Evolutionary conservation across 2,329 filamentous ascomycete genomes (phyloP), one percentile per base, ranked within the genome.

Genomic region (Incumbomyces delicatus): DNA sequence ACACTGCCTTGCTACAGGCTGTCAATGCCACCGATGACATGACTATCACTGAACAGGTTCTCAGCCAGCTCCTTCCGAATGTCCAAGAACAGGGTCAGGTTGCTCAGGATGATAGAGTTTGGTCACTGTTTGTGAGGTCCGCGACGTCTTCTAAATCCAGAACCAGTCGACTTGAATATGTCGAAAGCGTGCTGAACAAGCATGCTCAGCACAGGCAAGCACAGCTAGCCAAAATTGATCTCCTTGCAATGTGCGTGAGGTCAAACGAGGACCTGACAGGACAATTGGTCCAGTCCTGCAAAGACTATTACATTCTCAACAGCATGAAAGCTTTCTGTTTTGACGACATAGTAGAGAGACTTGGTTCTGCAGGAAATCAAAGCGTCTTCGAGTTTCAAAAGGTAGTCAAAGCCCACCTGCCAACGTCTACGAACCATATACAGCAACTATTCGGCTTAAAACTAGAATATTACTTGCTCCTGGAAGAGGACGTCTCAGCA

Each of bases 281-380:
- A 6, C 60, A 63, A n/a, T 49, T 71, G 27, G 50, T 70, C 20
- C 48, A 57, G 34, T 61, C 57, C 13, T 71, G 64, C 46, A 58
- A 64, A 46, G 51, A 58, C 34, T 72, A 72, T 53, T 66, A 67
- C 47, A 58, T 67, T 32, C 53, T 53, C 6, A 66, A 67, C 51
- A 63, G 63, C 13, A 57, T 58, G 37, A 72, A 71, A 49, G 58
- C 67, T 17, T 70, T 69, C 51, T 70, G 67, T 48, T 72, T 71
- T 44, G 59, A 61, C 43, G 70, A 73, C 50, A 50, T 73, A 18
- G 59, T 61, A 48, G 58, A 55, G 12, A 30, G 50, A 18, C 36
- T 55, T 11, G 27, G 32, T 51, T 1, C 47, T 62, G 46, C 46
- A 52, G 6, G 53, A 59, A n/a, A 59, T 65, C 41, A 45, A 61